Evolutionary conservation across 306 rosid genomes (phyloP).

Genomic region (Casuarina cunninghamiana): DNA sequence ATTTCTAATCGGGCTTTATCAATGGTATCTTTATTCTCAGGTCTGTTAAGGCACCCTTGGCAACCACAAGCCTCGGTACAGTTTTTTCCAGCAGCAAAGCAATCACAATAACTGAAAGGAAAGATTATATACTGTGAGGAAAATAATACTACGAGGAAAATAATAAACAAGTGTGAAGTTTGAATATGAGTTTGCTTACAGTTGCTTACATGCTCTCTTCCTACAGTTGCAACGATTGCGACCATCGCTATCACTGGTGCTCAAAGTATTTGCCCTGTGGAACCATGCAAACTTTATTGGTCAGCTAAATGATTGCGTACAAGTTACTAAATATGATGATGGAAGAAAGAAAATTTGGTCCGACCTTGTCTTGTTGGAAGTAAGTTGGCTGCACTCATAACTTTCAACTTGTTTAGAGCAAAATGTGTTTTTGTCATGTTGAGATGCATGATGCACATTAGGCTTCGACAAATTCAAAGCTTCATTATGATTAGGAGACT

Average conservation of each 20-base stretch:
- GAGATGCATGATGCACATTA: conserved; percentile 25
- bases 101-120: conserved; percentile 66
- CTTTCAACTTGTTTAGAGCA: conserved; percentile 26
- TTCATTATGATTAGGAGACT: conserved; percentile 31
- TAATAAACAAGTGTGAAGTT: conserved; percentile 5
- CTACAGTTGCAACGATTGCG: conserved; percentile 67
- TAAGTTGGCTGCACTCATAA: conserved; percentile 30
- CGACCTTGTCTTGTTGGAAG: conserved; percentile 56
- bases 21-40: conserved; percentile 44
- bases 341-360: conserved; percentile 21
- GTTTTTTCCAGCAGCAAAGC: conserved; percentile 60
- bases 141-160: no score
- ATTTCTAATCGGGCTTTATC: conserved; percentile 42
- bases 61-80: conserved; percentile 62
- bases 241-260: conserved; percentile 33
- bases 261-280: conserved; percentile 50
- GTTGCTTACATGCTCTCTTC: conserved; percentile 72
- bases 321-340: neutral
- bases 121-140: conserved; percentile 11
- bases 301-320: conserved; percentile 5
- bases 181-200: conserved; percentile 47
- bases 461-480: conserved; percentile 6
- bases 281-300: conserved; percentile 24
- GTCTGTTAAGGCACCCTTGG: conserved; percentile 62
- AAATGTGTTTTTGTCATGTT: conserved; percentile 31